Conservation (phyloP, 106 monocot genomes). For the Phalaenopsis aphrodite region DNA sequence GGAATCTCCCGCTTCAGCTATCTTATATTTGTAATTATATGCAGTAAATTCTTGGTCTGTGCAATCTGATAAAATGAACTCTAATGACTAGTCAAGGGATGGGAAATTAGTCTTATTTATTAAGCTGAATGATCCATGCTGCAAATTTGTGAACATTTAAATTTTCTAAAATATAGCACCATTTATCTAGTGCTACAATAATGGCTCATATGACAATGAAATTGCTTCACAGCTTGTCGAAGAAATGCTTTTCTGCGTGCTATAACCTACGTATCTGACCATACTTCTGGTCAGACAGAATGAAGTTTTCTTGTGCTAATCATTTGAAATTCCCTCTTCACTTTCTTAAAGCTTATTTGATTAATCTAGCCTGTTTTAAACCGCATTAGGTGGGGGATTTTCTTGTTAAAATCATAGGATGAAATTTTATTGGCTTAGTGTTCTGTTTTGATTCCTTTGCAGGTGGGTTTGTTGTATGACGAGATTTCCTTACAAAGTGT, state of each 20-base stretch:
- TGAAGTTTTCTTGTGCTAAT: neutral
- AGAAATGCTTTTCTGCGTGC: neutral
- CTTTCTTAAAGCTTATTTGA: neutral
- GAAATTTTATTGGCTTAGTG: neutral
- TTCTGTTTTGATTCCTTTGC: slow-evolving; percentile 9
- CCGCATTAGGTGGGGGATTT: neutral
- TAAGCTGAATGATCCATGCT: neutral
- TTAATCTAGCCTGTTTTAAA: neutral
- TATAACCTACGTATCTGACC: neutral
- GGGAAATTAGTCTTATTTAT: neutral
- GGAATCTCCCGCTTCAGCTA: too few relatives aligned
- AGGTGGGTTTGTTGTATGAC: slow-evolving; percentile 95
- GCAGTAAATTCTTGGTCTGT: neutral
- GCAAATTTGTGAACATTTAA: neutral
- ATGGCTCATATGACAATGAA: neutral
- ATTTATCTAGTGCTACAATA: neutral
- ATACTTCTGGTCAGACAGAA: neutral
- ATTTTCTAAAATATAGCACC: neutral
- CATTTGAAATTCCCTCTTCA: neutral
- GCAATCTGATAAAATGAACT: neutral
- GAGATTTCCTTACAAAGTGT: slow-evolving; percentile 77
- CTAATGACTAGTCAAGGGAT: neutral
- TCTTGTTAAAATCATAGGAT: neutral
- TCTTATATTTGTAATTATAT: neutral
- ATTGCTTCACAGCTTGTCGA: neutral